Evolutionary conservation across 768 basidiomycete genomes (phyloP), one percentile per base, ranked within the genome.

Genomic region (Serendipita sp.): DNA sequence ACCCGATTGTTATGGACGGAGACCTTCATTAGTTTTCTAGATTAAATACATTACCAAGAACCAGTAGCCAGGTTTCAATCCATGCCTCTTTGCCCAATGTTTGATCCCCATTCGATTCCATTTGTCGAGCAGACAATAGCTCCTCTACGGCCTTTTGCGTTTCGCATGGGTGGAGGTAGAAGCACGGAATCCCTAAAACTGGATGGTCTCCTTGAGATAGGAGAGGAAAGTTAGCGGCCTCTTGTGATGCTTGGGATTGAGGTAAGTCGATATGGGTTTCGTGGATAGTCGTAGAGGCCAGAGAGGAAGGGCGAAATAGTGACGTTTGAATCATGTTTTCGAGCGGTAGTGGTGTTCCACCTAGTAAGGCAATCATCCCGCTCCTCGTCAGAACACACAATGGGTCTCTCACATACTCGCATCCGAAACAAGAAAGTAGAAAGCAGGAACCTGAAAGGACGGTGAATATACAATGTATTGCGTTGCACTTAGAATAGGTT

Each of bases 131-230:
- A 23, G 69, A 68, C 73, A 91, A 71, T 23, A 95, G 74, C 73
- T 94, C 91, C 27, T 75, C 74, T 1, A 95, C 81, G 0, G 83
- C 81, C 37, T 72, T 73, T 8, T 78, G 78, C 2, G 85, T 87
- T 71, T 88, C 84, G 71, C 92, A 95, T 8, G 92, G 92, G 71
- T 95, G 92, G 44, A 95, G 75, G 69, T 85, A 90, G 90, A 90
- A 95, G 64, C 82, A 84, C 6, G 85, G 84, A 2, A 76, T 81
- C 23, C 83, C 85, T 34, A 87, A 76, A 3, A 79, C 82, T 0
- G 91, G 92, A 69, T 94, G 92, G 64, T 95, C 92, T 6, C 88
- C 88, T 69, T 91, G 89, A 11, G 91, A 88, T 8, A 95, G 74
- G 23, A 93, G 72, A 8, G 92, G 88, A 69, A 91, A 87, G 3